These are phyloP conservation scores for Cotoneaster glaucophyllus DNA, from an alignment of 306 rosid species.

Conservation along the genomic window DNA sequence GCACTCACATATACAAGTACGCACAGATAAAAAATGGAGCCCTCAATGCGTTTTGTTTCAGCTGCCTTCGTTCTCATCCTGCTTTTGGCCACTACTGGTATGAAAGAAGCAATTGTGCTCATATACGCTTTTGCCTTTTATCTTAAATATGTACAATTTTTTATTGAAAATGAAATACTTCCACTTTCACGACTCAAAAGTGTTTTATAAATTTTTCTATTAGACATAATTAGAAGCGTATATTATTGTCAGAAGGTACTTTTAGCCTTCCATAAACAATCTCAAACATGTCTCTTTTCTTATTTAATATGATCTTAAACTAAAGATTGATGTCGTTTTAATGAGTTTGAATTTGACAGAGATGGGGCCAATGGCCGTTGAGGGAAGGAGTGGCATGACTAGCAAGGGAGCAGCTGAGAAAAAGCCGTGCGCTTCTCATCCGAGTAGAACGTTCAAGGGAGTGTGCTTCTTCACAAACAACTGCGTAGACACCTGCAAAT, in stretches of 20 bases:
- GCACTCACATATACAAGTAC: background rate
- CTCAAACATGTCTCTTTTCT: background rate
- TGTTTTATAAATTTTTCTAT: no score
- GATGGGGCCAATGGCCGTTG: constrained; percentile 36
- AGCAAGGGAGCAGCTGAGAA: background rate
- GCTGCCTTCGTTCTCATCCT: constrained; percentile 20
- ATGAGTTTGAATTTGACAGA: background rate
- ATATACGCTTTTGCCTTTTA: background rate
- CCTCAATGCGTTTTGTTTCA: constrained; percentile 18
- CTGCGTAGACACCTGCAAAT: constrained; percentile 35
- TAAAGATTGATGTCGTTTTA: background rate
- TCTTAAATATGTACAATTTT: background rate
- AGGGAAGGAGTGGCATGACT: constrained; percentile 11
- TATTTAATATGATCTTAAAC: background rate
- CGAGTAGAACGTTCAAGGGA: constrained; percentile 45
- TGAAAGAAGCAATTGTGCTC: background rate
- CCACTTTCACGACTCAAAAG: background rate
- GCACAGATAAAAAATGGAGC: constrained; percentile 13
- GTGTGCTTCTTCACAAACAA: constrained; percentile 24
- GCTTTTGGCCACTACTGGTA: background rate
- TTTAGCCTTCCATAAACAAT: background rate
- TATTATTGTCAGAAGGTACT: background rate
- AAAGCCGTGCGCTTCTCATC: constrained; percentile 29
- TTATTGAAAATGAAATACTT: background rate
- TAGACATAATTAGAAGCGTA: background rate